Conservation (phyloP, 305 asterid species). For the Rubia occidens region DNA sequence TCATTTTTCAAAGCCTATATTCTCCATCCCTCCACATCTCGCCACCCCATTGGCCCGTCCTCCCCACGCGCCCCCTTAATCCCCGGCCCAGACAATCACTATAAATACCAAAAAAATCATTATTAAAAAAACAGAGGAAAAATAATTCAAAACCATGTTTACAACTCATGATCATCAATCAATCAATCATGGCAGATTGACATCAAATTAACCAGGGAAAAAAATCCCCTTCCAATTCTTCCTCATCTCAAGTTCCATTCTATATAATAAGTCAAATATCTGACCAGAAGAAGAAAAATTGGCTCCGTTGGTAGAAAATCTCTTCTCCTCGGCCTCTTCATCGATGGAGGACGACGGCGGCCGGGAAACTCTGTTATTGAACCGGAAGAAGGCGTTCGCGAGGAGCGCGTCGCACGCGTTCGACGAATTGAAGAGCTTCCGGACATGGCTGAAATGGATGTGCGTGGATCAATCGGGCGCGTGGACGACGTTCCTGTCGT, state of each 20-base stretch:
- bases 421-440: slow-evolving; percentile 69
- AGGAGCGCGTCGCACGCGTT: slow-evolving; percentile 55
- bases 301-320: neutral
- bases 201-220: neutral
- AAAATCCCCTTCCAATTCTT: neutral
- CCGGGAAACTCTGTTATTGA: slow-evolving; percentile 22
- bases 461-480: slow-evolving; percentile 81
- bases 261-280: neutral
- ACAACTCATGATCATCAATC: slow-evolving; percentile 11
- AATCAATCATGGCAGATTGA: neutral
- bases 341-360: slow-evolving; percentile 41
- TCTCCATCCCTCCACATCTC: slow-evolving; percentile 12
- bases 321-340: neutral
- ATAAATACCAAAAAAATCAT: neutral
- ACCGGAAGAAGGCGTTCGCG: slow-evolving; percentile 25
- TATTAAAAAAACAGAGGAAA: neutral
- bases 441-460: slow-evolving; percentile 81
- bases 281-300: too few species aligned
- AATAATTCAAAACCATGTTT: neutral
- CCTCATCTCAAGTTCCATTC: neutral
- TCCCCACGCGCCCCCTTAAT: slow-evolving; percentile 4
- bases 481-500: slow-evolving; percentile 54
- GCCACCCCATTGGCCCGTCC: slow-evolving; percentile 15
- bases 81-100: neutral
- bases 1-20: neutral